Percentiles rank a stretch among this genome's conserved stretches.
Conservation (phyloP, 208 protist genomes). For the Histomonas meleagridis region DNA sequence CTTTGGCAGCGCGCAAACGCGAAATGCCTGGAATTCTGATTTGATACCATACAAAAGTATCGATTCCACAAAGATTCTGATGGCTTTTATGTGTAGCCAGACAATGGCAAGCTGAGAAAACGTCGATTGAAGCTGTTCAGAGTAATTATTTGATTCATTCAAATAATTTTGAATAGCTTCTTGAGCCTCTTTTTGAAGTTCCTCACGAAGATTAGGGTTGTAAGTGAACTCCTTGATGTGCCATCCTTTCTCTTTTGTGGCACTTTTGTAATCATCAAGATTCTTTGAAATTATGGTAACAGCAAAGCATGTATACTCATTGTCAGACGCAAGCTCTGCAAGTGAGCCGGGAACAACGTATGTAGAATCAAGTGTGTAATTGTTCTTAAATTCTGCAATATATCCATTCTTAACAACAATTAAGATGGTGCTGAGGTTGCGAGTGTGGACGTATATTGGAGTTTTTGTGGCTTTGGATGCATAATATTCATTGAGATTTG, state of each 20-base stretch:
- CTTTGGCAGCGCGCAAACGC: not conserved
- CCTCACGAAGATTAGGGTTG: not conserved
- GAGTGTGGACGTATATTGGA: not conserved
- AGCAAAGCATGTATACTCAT: not conserved
- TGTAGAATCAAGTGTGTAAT: not conserved
- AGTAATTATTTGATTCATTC: not conserved
- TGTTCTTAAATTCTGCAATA: not conserved
- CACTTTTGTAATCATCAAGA: conserved; percentile 27
- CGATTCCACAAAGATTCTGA: conserved; percentile 23
- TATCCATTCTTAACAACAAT: not conserved
- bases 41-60: conserved; percentile 21
- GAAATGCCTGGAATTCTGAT: not conserved
- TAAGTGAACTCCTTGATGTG: not conserved
- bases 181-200: not conserved
- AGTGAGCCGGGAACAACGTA: not conserved
- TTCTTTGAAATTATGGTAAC: not conserved
- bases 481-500: not conserved
- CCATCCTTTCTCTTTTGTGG: not conserved
- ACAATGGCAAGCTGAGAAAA: not conserved
- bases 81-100: not conserved
- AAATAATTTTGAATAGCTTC: not conserved
- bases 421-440: not conserved
- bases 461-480: not conserved
- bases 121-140: not conserved
- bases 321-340: not conserved